phyloP scores from a whole-genome alignment of 176 grass and related monocot species.

The Canna indica region DNA sequence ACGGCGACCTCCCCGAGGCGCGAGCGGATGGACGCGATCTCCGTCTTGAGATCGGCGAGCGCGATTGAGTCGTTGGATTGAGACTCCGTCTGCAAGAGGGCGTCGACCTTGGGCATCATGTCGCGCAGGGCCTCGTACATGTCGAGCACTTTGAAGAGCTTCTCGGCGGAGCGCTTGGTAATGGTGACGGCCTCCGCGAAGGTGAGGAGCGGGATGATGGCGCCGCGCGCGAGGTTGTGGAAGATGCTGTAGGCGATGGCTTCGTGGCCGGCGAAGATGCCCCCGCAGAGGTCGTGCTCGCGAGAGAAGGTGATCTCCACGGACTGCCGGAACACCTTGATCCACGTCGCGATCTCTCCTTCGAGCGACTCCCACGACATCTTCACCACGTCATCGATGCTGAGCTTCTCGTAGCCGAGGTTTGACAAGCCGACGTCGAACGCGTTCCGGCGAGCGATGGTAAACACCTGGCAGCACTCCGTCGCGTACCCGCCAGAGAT shows the following conservation, averaged over 20 bases:
- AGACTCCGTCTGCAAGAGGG: slow-evolving; percentile 25
- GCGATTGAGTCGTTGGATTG: slow-evolving; percentile 4
- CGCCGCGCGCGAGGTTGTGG: slow-evolving; percentile 32
- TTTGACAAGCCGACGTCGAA: slow-evolving; percentile 44
- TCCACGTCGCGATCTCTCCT: slow-evolving; percentile 57
- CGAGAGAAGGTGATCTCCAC: slow-evolving; percentile 33
- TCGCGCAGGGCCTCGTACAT: slow-evolving; percentile 79
- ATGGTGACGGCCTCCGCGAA: slow-evolving; percentile 68
- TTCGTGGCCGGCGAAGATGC: slow-evolving; percentile 34
- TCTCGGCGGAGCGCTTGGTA: slow-evolving; percentile 63
- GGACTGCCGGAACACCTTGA: slow-evolving; percentile 47
- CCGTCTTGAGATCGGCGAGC: slow-evolving; percentile 34
- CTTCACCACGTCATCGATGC: slow-evolving; percentile 67
- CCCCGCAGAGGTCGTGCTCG: slow-evolving; percentile 47
- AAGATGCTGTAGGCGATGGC: slow-evolving; percentile 27
- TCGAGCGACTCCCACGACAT: slow-evolving; percentile 80
- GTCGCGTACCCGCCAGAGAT: slow-evolving; percentile 45
- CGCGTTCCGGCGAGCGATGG: slow-evolving; percentile 53
- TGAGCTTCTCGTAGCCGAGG: slow-evolving; percentile 60
- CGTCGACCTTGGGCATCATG: slow-evolving; percentile 30
- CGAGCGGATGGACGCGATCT: slow-evolving; percentile 33
- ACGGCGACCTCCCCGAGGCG: slow-evolving; percentile 57
- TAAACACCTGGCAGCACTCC: slow-evolving; percentile 73
- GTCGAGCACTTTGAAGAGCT: slow-evolving; percentile 97
- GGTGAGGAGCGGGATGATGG: slow-evolving; percentile 50